Conservation (phyloP, 768 basidiomycete species). For the Leucocoprinus sp. region DNA sequence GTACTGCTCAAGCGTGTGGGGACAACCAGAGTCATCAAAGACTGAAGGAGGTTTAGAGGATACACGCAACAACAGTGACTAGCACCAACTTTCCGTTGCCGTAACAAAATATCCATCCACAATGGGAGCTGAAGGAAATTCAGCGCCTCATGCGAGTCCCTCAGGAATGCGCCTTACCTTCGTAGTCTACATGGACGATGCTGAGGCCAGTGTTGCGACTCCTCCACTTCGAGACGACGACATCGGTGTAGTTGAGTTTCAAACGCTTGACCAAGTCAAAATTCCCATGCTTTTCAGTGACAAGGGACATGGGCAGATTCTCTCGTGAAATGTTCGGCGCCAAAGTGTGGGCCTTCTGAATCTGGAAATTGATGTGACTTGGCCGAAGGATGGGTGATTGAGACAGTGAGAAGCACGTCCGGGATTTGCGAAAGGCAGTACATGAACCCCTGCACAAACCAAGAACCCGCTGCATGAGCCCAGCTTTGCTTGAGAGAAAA, state of each 20-base stretch:
- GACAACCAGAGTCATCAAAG: constrained; percentile 91
- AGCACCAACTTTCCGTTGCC: constrained; percentile 69
- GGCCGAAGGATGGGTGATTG: constrained; percentile 11
- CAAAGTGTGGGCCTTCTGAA: constrained; percentile 21
- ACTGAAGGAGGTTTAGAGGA: constrained; percentile 34
- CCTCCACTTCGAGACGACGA: constrained; percentile 81
- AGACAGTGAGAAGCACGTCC: constrained; percentile 14
- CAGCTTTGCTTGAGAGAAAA: neutral
- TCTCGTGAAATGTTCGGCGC: constrained; percentile 10
- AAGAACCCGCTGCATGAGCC: constrained; percentile 30
- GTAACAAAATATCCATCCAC: constrained; percentile 90
- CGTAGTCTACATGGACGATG: constrained; percentile 86
- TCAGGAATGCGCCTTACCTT: constrained; percentile 44
- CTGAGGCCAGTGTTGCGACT: constrained; percentile 83
- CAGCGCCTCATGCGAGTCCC: constrained; percentile 12
- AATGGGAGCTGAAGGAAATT: constrained; percentile 54
- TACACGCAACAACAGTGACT: neutral
- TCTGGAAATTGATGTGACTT: constrained; percentile 20
- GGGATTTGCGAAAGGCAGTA: constrained; percentile 13
- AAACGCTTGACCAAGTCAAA: constrained; percentile 77
- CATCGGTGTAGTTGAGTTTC: constrained; percentile 72
- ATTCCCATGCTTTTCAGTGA: constrained; percentile 50
- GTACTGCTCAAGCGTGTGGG: constrained; percentile 94
- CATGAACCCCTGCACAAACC: constrained; percentile 18
- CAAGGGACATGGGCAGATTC: constrained; percentile 21